Conservation (phyloP, 495 filamentous ascomycete genomes). For the Tricharina praecox region DNA sequence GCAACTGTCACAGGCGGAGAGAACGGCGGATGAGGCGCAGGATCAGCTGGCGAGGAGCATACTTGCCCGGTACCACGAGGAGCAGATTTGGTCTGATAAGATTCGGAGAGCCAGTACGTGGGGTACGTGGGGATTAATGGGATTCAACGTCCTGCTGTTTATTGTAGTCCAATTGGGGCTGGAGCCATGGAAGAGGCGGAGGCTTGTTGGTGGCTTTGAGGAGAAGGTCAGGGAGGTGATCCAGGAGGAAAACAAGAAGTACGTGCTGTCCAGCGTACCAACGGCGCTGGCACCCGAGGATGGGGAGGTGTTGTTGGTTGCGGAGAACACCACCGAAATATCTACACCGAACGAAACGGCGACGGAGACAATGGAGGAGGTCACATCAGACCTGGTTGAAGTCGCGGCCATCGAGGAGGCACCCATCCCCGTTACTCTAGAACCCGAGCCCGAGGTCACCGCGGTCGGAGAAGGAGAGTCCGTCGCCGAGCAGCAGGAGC, state of each 20-base stretch:
- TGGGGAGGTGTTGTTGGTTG: slow-evolving; percentile 3
- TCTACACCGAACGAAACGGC: slow-evolving; percentile 31
- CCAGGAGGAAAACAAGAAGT: slow-evolving; percentile 37
- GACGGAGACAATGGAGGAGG: slow-evolving; percentile 1
- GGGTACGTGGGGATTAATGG: slow-evolving; percentile 97
- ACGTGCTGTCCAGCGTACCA: slow-evolving; percentile 11
- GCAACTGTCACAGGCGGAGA: slow-evolving; percentile 54
- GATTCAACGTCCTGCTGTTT: slow-evolving; percentile 80
- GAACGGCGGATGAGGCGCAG: slow-evolving; percentile 56
- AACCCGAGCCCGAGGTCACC: background rate
- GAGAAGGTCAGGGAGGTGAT: slow-evolving; percentile 67
- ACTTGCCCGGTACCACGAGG: slow-evolving; percentile 84
- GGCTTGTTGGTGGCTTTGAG: slow-evolving; percentile 62
- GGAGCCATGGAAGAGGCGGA: slow-evolving; percentile 73
- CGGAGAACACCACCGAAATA: slow-evolving; percentile 36
- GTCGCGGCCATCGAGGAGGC: background rate
- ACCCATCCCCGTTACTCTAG: background rate
- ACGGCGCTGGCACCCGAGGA: background rate
- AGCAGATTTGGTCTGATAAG: slow-evolving; percentile 98
- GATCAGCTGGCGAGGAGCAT: slow-evolving; percentile 60
- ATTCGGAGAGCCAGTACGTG: slow-evolving; percentile 91
- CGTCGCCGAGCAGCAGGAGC: background rate
- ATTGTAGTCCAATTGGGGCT: slow-evolving; percentile 79
- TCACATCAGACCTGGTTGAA: slow-evolving; percentile 2
- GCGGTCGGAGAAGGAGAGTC: background rate